Evolutionary conservation across 352 stramenopile species (phyloP), one percentile per base, ranked within the genome.

Genomic region (Thalassiosira allenii): DNA sequence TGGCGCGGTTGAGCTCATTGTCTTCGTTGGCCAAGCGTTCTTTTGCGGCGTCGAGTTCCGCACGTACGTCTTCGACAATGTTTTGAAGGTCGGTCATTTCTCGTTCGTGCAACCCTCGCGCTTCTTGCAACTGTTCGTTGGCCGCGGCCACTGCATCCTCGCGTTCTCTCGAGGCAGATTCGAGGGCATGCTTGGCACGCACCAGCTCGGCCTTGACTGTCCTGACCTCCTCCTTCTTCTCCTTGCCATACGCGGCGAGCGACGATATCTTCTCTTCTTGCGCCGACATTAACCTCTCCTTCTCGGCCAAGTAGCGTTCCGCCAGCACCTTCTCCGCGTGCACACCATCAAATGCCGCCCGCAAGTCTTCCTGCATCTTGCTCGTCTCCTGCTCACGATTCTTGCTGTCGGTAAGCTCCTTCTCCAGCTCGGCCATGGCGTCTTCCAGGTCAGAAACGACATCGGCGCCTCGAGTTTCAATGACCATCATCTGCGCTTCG

Each of bases 381-480:
- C 8, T 62, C 17, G 34, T 37, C 43, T 70, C 32, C 57, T 70
- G 53, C 29, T 69, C 37, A 37, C 49, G 32, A 3, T 44, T 27
- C 29, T 68, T 67, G 1, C 57, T 59, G 20, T 70, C 53, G 8
- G 33, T 29, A 27, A 75, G 12, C 29, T 62, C 53, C 32, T 81
- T 63, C 30, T 68, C 3, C 22, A 81, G 52, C 27, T 30, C 40
- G 37, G 27, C 40, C 32, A 81, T 75, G 11, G 37, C 29, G 54
- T 81, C 72, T 22, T 81, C 72, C 14, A 81, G 57, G 30, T 81
- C 72, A 44, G 52, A 69, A 17, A 81, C 57, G 30, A 81, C 25
- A 37, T 74, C 53, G 0, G 62, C 72, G 53, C 59, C 62, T 41
- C 51, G 20, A 53, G 40, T 75, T 40, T 81, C 72, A 14, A 75